Conservation (phyloP, 139 green algal genomes). For the Chlorella sp. region DNA sequence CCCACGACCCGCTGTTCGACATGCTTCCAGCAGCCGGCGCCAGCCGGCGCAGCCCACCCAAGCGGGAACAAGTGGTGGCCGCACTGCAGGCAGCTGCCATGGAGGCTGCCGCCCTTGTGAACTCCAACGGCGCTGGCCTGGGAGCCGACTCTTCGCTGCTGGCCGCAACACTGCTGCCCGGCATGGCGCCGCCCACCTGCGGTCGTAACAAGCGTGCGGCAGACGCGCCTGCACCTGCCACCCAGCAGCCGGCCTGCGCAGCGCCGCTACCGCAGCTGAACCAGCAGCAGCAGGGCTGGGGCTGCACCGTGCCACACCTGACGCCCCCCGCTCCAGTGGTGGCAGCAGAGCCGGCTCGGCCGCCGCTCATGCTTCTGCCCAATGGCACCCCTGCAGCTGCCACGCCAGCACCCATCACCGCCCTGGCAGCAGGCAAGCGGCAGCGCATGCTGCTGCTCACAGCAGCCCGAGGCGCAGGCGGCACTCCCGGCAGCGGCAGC, state of each 20-base stretch:
- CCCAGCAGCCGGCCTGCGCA: neutral
- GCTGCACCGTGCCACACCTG: neutral
- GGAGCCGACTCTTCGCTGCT: neutral
- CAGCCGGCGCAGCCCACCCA: neutral
- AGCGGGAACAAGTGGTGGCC: neutral
- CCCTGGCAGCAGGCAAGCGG: neutral
- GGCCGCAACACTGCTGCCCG: neutral
- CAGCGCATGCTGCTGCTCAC: slow-evolving; percentile 21
- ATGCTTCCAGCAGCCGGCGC: neutral
- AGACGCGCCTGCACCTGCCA: neutral
- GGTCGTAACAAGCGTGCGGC: neutral
- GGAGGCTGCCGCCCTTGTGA: neutral
- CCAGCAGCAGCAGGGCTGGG: too few relatives aligned
- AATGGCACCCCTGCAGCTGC: neutral
- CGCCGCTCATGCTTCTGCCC: neutral
- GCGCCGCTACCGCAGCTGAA: neutral
- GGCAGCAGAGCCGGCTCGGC: neutral
- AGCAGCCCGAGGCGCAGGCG: neutral
- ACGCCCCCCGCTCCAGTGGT: neutral
- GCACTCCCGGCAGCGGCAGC: neutral
- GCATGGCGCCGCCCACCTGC: neutral
- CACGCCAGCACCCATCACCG: neutral
- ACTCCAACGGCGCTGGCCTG: neutral
- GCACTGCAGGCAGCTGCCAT: neutral
- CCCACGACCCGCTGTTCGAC: slow-evolving; percentile 20